Evolutionary conservation across 768 basidiomycete species (phyloP), one percentile per base, ranked within the genome.

Genomic region (Lactarius deliciosus): DNA sequence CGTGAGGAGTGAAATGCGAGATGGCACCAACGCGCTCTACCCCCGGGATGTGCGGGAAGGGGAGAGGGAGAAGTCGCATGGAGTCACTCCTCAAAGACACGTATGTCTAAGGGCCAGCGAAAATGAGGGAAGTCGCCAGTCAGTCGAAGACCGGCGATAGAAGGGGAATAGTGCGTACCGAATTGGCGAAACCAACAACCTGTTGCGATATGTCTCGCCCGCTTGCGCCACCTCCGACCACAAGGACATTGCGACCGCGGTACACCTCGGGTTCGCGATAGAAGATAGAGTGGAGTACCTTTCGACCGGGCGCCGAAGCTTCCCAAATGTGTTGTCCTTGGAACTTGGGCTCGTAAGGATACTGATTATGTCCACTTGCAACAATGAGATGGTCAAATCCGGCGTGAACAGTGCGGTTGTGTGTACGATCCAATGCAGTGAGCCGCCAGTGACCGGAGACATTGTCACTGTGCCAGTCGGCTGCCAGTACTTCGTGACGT

Each of bases 341-440:
- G 30, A 56, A 56, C 32, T 9, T 56, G 7, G 80, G 81, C 1
- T 79, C 75, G 32, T 76, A 75, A 3, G 86, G 86, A 62, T 81
- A 76, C 66, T 84, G 84, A 64, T 86, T 81, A 65, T 83, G 83
- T 5, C 86, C 86, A 25, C 75, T 79, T 22, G 83, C 84, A 40
- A 84, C 80, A 36, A 87, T 75, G 38, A 87, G 76, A 71, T 87
- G 86, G 68, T 86, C 81, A 69, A 82, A 83, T 2, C 61, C 86
- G 75, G 69, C 72, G 5, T 72, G 70, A 11, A 58, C 72, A 41
- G 72, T 64, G 32, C 53, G 60, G 38, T 75, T 75, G n/a, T 70
- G 40, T 15, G 67, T 56, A 11, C 32, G 40, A 43, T 73, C 70
- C 1, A 68, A 68, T 8, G 83, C 72, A 1, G 75, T 74, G 36